Evolutionary conservation across 257 asterid genomes (phyloP), one percentile per base, ranked within the genome.

Genomic region (Solanum dulcamara): DNA sequence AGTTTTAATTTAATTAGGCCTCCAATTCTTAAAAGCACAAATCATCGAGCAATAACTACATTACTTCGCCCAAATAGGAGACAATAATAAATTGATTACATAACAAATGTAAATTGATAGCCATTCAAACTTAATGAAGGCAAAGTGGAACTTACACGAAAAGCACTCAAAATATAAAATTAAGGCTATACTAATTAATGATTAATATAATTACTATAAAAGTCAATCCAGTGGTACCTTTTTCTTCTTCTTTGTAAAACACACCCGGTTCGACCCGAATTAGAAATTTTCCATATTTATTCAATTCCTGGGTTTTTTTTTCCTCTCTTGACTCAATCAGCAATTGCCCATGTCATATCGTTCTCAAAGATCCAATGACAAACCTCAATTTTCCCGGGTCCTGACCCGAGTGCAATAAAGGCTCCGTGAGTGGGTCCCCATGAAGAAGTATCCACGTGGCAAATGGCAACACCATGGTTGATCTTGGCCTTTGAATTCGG

Each of bases 401-500:
- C 84, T 4, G 95, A 93, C 55, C 98, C 98, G 90, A 96, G 84
- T 1, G 97, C 92, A 2, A 89, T 2, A 86, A 96, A 96, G 6
- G 99, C 97, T 66, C 98, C 99, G 42, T 96, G 99, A 30, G 87
- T 89, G 33, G 95, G 40, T 90, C 99, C 92, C 99, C 99, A 96
- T 0, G 93, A 2, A 2, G 94, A 85, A 2, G 98, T 96, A 85
- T 96, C 99, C 64, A 96, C 2, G 82, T 96, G 99, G 84, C 99
- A 96, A 11, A 96, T 93, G 87, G 98, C 98, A 7, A 93, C 93
- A 2, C 98, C 99, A 1, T 85, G 97, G 86, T 96, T 96, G 59
- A 96, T 91, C 66, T 88, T 91, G 30, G 87, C 28, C 70, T 88
- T 87, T 6, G 96, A 44, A 2, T 89, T 88, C 84, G 93, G 94